phyloP scores from a whole-genome alignment of 1,284 basidiomycete genomes.

The Marasmius oreades region DNA sequence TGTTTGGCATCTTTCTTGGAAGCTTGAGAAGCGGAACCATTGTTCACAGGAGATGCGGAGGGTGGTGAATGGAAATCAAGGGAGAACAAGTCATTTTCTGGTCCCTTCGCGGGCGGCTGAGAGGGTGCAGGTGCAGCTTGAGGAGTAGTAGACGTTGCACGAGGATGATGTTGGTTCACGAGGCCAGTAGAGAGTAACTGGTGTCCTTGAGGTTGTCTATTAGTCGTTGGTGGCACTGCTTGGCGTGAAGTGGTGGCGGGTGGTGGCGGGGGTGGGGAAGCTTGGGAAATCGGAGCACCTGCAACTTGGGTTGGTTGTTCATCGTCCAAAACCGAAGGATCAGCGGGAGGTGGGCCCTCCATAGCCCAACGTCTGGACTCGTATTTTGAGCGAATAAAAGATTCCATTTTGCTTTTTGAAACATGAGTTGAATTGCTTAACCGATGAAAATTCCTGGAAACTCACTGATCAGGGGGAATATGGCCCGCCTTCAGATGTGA shows the following conservation, averaged over 20 bases:
- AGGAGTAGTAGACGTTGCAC: slow-evolving; percentile 13
- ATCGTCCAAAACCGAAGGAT: slow-evolving; percentile 78
- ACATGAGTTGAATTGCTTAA: not conserved
- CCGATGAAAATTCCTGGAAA: slow-evolving; percentile 19
- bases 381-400: slow-evolving; percentile 97
- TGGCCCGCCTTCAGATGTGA: slow-evolving; percentile 93
- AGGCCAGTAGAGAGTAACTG: slow-evolving; percentile 45
- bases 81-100: slow-evolving; percentile 72
- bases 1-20: slow-evolving; percentile 75
- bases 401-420: slow-evolving; percentile 89
- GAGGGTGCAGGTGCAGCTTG: slow-evolving; percentile 23
- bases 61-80: slow-evolving; percentile 76
- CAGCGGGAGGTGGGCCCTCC: slow-evolving; percentile 79
- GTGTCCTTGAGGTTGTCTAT: slow-evolving; percentile 50
- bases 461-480: slow-evolving; percentile 92
- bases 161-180: slow-evolving; percentile 21
- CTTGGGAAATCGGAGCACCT: slow-evolving; percentile 26
- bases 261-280: slow-evolving; percentile 22
- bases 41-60: slow-evolving; percentile 29
- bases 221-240: slow-evolving; percentile 29
- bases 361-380: slow-evolving; percentile 91
- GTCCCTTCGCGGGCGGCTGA: slow-evolving; percentile 23
- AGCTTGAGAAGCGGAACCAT: slow-evolving; percentile 25
- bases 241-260: slow-evolving; percentile 29
- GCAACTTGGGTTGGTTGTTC: slow-evolving; percentile 25